Evolutionary conservation across 1,284 basidiomycete genomes (phyloP).

Genomic region (Rugosomyces carneus): DNA sequence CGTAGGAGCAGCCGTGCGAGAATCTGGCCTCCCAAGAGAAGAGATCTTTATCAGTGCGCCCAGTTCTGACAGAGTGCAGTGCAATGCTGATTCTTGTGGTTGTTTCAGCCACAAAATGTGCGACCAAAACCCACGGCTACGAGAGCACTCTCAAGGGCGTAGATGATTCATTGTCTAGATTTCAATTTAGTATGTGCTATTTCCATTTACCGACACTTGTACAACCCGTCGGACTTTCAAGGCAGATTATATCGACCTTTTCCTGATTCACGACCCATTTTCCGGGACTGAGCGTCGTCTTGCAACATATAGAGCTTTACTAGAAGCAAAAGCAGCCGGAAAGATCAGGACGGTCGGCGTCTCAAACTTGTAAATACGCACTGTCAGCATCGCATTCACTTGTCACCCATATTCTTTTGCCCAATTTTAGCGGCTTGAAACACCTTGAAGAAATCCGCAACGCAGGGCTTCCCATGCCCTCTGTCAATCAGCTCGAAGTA

Average conservation of each 20-base stretch:
- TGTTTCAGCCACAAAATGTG: constrained; percentile 54
- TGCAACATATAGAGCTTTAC: constrained; percentile 58
- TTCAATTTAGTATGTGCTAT: constrained; percentile 41
- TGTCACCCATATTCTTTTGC: not conserved
- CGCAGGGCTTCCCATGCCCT: constrained; percentile 57
- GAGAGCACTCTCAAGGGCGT: constrained; percentile 51
- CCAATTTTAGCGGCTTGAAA: constrained; percentile 49
- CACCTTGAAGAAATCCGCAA: constrained; percentile 74
- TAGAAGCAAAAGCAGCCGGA: constrained; percentile 53
- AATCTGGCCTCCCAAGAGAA: constrained; percentile 44
- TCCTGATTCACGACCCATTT: constrained; percentile 70
- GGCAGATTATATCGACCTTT: constrained; percentile 69
- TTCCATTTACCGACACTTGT: not conserved
- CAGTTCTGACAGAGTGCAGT: not conserved
- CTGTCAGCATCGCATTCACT: constrained; percentile 1
- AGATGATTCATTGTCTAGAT: constrained; percentile 48
- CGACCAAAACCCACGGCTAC: constrained; percentile 49
- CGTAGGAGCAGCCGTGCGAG: constrained; percentile 52
- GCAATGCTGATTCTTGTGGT: constrained; percentile 1
- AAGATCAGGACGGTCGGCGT: constrained; percentile 72
- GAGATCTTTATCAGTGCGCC: constrained; percentile 67
- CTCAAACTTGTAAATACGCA: constrained; percentile 60
- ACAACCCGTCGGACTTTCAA: not conserved
- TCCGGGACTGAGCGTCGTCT: constrained; percentile 55
- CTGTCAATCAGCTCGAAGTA: constrained; percentile 84